Conservation (phyloP, 2,329 filamentous ascomycete genomes). For the Malbranchea cinnamomea region DNA sequence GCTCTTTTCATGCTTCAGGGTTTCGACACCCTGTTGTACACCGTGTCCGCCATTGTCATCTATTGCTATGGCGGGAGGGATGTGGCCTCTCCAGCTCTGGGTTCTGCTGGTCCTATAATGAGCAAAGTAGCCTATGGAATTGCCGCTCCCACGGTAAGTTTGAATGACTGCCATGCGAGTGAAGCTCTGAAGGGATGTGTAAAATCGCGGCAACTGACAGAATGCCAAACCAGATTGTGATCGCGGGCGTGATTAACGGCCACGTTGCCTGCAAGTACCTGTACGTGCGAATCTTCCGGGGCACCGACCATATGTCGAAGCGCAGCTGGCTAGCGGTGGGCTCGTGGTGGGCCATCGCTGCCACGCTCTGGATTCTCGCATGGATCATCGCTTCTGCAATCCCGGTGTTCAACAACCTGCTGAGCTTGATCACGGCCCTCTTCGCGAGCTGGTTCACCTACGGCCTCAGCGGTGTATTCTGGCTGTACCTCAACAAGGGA, state of each 20-base stretch:
- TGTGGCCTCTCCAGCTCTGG: slow-evolving; percentile 52
- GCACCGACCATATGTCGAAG: slow-evolving; percentile 40
- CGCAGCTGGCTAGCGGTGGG: slow-evolving; percentile 36
- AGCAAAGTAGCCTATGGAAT: slow-evolving; percentile 53
- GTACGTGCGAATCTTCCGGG: slow-evolving; percentile 48
- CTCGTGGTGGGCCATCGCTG: slow-evolving; percentile 45
- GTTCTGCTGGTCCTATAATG: slow-evolving; percentile 41
- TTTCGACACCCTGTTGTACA: slow-evolving; percentile 46
- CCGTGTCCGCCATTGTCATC: slow-evolving; percentile 50
- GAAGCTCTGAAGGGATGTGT: neutral
- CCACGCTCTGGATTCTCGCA: slow-evolving; percentile 42
- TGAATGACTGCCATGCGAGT: neutral
- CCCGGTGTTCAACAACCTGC: slow-evolving; percentile 51
- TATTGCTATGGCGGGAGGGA: slow-evolving; percentile 50
- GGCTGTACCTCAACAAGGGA: slow-evolving; percentile 34
- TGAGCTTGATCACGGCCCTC: slow-evolving; percentile 48
- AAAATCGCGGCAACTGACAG: neutral
- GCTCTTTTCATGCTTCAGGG: slow-evolving; percentile 47
- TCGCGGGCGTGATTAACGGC: slow-evolving; percentile 56
- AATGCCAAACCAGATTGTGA: slow-evolving; percentile 37
- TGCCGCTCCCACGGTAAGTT: slow-evolving; percentile 44
- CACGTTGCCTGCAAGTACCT: slow-evolving; percentile 52
- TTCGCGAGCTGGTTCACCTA: slow-evolving; percentile 56
- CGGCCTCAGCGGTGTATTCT: slow-evolving; percentile 31
- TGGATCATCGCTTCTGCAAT: slow-evolving; percentile 56